Evolutionary conservation across 176 grass and related monocot species (phyloP), one percentile per base, ranked within the genome.

Genomic region (Oryza coarctata): DNA sequence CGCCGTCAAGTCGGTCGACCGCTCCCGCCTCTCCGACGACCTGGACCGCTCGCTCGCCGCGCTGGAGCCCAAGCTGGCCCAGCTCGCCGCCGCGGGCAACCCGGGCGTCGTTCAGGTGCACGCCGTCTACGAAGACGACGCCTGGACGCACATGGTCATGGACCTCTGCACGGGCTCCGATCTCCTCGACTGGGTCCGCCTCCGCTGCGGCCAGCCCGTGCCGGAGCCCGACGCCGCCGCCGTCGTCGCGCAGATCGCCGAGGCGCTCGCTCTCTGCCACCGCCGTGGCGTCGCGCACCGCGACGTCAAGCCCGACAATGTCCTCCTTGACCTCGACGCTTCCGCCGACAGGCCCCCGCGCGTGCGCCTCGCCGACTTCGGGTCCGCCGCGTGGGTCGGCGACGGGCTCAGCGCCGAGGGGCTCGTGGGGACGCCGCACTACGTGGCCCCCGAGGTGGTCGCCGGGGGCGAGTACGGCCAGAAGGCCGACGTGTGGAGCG

Each of bases 401-500:
- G 78, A 26, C 57, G 87, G 84, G 31, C 38, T 18, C 31, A 8
- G 1, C 18, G 91, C 86, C 31, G 78, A 45, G 39, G 92, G 95
- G 1, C 78, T 94, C 18, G 95, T 97, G 8, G 95, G 95, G 38
- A 97, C 92, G 29, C 95, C 92, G 68, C 89, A 86, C 81, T 97
- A 97, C 70, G 90, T 97, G 36, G 95, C 95, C 71, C 95, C 95
- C 11, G 95, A 97, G 88, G 92, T 97, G 69, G 85, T 97, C 50
- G 47, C 65, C 5, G 88, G 90, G 0, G 81, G 38, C 18, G 95
- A 91, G 70, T 94, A 97, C 84, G 90, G 83, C 23, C 92, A 94
- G 84, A 94, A 97, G 86, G 85, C 80, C n/a, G 95, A 94, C 67
- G 92, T 97, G 57, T 97, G 95, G 95, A 93, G 92, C 85, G 84